These are phyloP conservation scores for Chondrostereum purpureum DNA, from an alignment of 1,284 basidiomycete genomes.

Conservation along the genomic window DNA sequence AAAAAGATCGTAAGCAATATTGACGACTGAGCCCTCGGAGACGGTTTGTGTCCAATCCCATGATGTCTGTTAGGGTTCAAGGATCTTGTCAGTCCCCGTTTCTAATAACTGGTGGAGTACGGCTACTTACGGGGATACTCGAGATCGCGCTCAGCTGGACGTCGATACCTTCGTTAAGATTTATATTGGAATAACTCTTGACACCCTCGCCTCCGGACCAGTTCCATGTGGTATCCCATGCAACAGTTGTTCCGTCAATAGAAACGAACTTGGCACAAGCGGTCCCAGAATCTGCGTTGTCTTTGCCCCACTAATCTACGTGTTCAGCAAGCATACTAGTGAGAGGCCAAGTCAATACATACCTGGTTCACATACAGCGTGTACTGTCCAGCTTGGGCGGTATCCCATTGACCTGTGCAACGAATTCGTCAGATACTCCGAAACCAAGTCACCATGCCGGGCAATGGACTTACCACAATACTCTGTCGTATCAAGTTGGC, in stretches of 20 bases:
- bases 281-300: constrained; percentile 40
- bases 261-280: constrained; percentile 49
- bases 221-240: constrained; percentile 49
- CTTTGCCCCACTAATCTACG: background rate
- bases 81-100: constrained; percentile 13
- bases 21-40: constrained; percentile 32
- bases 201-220: constrained; percentile 49
- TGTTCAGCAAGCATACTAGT: background rate
- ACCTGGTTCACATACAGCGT: constrained; percentile 46
- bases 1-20: constrained; percentile 61
- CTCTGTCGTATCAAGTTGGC: background rate
- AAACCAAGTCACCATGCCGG: too few species aligned
- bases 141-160: constrained; percentile 45
- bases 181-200: constrained; percentile 58
- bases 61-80: constrained; percentile 23
- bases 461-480: background rate
- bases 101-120: too few species aligned
- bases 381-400: constrained; percentile 38
- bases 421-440: too few species aligned
- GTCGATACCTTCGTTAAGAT: constrained; percentile 46
- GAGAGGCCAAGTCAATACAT: too few species aligned
- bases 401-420: constrained; percentile 45
- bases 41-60: constrained; percentile 38
- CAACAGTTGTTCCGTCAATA: constrained; percentile 35
- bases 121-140: constrained; percentile 45